phyloP scores from a whole-genome alignment of 805 yeast genomes.

The Candida orba region DNA sequence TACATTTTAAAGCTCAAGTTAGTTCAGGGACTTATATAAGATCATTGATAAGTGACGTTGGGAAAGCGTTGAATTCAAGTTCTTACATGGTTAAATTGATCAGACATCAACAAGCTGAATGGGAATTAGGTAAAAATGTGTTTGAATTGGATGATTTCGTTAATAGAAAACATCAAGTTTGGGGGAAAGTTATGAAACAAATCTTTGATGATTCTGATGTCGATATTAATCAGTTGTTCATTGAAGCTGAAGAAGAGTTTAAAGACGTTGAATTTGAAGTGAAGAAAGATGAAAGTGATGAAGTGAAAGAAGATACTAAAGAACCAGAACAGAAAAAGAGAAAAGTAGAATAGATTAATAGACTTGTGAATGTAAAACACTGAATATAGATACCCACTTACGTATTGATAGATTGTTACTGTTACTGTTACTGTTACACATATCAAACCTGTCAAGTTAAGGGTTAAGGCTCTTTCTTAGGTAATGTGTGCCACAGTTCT shows the following conservation, averaged over 20 bases:
- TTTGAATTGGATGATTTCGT: conserved; percentile 63
- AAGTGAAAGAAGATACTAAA: too few relatives aligned
- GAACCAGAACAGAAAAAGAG: too few relatives aligned
- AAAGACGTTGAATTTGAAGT: neutral
- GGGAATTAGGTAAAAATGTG: conserved; percentile 68
- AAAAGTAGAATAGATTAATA: too few relatives aligned
- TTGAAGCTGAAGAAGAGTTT: conserved; percentile 22
- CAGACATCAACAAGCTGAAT: conserved; percentile 72
- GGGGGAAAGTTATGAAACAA: conserved; percentile 59
- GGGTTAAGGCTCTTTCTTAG: too few relatives aligned
- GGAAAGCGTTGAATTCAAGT: conserved; percentile 68
- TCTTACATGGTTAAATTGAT: conserved; percentile 84
- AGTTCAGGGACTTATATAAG: conserved; percentile 95
- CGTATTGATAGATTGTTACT: too few relatives aligned
- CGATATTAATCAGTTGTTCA: conserved; percentile 31
- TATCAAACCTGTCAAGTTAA: too few relatives aligned
- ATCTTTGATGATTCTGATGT: conserved; percentile 39
- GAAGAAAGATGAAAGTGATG: neutral
- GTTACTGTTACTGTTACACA: too few relatives aligned
- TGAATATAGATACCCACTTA: too few relatives aligned
- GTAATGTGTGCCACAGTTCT: too few relatives aligned
- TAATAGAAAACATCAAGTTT: conserved; percentile 48
- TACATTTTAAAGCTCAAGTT: conserved; percentile 72
- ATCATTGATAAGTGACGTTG: conserved; percentile 82
- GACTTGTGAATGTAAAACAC: too few relatives aligned